These are phyloP conservation scores for Sclerotiophoma versabilis DNA, from an alignment of 2,329 filamentous ascomycete species.

Conservation along the genomic window DNA sequence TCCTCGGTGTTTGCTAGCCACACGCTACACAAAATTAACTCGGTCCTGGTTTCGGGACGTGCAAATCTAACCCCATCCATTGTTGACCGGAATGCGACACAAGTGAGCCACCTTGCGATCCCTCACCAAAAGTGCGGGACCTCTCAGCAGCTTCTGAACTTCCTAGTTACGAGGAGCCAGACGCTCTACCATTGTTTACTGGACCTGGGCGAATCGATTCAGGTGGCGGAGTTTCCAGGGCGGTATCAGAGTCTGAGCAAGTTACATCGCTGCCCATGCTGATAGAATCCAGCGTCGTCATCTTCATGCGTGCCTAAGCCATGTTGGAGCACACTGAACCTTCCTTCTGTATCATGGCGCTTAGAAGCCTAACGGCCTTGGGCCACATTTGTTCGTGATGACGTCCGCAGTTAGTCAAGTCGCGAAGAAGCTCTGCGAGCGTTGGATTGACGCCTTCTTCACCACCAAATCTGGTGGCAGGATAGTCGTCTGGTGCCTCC, in stretches of 20 bases:
- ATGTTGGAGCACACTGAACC: background rate
- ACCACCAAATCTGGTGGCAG: background rate
- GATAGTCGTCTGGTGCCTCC: conserved; percentile 17
- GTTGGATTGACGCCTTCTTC: conserved; percentile 1
- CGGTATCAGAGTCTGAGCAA: background rate
- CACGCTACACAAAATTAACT: background rate
- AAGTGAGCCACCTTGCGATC: background rate
- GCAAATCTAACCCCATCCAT: background rate
- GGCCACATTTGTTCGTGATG: conserved; percentile 6
- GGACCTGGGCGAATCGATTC: background rate
- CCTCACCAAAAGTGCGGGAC: background rate
- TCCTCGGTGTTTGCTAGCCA: too few relatives aligned
- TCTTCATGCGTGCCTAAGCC: background rate
- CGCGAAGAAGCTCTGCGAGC: conserved; percentile 9
- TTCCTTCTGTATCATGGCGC: background rate
- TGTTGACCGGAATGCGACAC: background rate
- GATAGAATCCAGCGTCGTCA: background rate
- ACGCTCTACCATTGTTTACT: too few relatives aligned
- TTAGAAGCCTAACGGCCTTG: background rate
- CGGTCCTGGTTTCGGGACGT: too few relatives aligned
- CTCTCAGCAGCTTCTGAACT: background rate
- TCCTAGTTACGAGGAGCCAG: background rate
- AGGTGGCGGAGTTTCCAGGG: background rate
- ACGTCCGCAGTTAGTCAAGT: background rate
- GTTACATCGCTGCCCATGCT: background rate